Conservation (phyloP, 139 green algal species). For the Edaphochlamys debaryana region DNA sequence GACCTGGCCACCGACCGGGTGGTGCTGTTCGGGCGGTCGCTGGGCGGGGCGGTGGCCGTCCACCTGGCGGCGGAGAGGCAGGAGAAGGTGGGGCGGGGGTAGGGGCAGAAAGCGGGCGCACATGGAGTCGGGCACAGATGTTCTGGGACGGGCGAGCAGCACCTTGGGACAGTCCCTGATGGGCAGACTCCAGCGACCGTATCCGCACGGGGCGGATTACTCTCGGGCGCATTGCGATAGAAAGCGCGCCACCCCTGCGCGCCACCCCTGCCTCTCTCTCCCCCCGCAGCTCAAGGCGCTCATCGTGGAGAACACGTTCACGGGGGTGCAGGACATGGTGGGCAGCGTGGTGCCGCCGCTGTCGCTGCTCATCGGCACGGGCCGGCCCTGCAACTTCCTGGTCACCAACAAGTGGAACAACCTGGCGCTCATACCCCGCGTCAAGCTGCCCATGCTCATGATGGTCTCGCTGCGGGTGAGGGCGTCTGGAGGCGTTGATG, state of each 20-base stretch:
- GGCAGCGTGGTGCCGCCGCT: conserved; percentile 70
- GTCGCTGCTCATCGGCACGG: conserved; percentile 61
- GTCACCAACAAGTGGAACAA: conserved; percentile 91
- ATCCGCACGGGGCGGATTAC: too few relatives aligned
- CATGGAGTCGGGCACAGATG: too few relatives aligned
- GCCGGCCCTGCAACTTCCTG: conserved; percentile 83
- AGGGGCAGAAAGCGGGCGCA: neutral
- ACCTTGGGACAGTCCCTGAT: too few relatives aligned
- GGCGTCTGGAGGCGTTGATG: too few relatives aligned
- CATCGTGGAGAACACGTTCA: conserved; percentile 93
- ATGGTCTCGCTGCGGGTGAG: conserved; percentile 73
- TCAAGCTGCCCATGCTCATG: conserved; percentile 76
- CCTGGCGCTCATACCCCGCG: conserved; percentile 52
- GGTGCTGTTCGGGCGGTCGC: conserved; percentile 82
- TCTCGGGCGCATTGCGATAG: too few relatives aligned
- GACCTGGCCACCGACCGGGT: conserved; percentile 69
- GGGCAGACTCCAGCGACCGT: too few relatives aligned
- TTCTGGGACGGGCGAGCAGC: too few relatives aligned
- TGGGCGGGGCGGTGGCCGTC: conserved; percentile 88
- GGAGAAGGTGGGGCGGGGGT: conserved; percentile 47
- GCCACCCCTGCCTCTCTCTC: neutral
- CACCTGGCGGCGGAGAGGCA: conserved; percentile 73
- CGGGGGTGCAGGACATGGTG: conserved; percentile 69
- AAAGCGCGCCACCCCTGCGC: neutral
- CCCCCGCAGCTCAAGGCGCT: conserved; percentile 64